Percentiles rank a stretch among this genome's conserved stretches.
Conservation (phyloP, 139 green algal species). For the Volvox reticuliferus region DNA sequence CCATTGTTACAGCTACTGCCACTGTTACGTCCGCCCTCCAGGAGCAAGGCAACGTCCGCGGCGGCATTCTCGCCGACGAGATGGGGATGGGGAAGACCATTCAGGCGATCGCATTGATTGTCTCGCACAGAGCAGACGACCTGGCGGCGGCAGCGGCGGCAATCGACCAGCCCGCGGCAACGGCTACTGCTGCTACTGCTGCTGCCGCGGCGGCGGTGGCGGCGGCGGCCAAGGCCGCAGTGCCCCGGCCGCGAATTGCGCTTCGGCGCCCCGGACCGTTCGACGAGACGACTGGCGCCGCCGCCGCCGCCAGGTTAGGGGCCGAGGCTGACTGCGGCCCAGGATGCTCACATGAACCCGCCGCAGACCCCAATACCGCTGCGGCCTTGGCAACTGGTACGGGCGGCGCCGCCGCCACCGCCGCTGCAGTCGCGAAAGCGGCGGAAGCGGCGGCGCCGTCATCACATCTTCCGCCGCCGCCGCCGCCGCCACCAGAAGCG, state of each 20-base stretch:
- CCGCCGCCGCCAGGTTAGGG: background rate
- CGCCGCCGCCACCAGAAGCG: background rate
- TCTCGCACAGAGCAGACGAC: slow-evolving; percentile 74
- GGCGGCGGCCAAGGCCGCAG: slow-evolving; percentile 21
- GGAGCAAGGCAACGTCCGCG: slow-evolving; percentile 74
- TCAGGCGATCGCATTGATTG: slow-evolving; percentile 88
- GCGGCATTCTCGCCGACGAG: slow-evolving; percentile 94
- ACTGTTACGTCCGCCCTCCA: background rate
- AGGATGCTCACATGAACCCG: background rate
- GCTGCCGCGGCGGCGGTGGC: slow-evolving; percentile 9
- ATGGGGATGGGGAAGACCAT: slow-evolving; percentile 83
- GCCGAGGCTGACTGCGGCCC: background rate
- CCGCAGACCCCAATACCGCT: no score
- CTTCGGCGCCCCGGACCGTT: slow-evolving; percentile 28
- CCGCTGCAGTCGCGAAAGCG: background rate
- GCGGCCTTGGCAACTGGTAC: slow-evolving; percentile 12
- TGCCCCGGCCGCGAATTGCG: slow-evolving; percentile 34
- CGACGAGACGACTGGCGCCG: slow-evolving; percentile 1
- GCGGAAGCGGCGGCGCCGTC: background rate
- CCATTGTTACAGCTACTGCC: no score
- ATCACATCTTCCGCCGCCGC: background rate
- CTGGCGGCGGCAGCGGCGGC: background rate
- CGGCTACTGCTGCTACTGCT: background rate
- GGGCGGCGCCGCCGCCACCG: slow-evolving; percentile 4
- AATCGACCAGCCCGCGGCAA: background rate